Evolutionary conservation across 164 flowering plant species (phyloP), one percentile per base, ranked within the genome.

Genomic region (Magnolia officinalis): DNA sequence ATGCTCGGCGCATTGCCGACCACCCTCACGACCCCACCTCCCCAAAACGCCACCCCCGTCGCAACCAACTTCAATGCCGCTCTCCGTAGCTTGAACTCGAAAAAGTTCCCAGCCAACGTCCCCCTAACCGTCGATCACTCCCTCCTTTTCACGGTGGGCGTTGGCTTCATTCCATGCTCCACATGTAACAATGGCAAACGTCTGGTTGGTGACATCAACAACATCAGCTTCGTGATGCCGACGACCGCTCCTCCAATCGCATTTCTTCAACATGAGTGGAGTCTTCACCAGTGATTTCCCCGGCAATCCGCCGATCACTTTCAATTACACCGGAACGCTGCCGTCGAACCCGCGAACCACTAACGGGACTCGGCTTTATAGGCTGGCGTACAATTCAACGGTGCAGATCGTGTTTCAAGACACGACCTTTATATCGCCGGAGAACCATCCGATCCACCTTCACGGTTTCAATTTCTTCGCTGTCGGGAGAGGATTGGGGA

Each of bases 211-310:
- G 69, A 59, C 6, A 76, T 92, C 20, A 92, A 92, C 85, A 92
- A 92, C 74, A 86, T 92, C 67, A 87, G 90, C 2, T 92, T 92
- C 58, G 85, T 83, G 2, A 90, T 92, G 94, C 97, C 97, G 0
- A 88, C 87, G 18, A 84, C 78, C 2, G 87, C 93, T 92, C 19
- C 88, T 90, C 59, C 92, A 89, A 78, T 93, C 95, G 1, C 93
- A 90, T 80, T 86, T 64, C 76, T 90, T 88, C 88, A 87, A 88
- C 49, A 81, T 77, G 5, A 82, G 80, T 6, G 96, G 96, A 8
- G 91, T 92, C 9, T 92, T 82, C 86, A 90, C 94, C 7, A 82
- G 85, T 2, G 96, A 92, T 79, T 92, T 92, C 67, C 94, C 96
- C 0, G 88, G 67, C 0, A 88, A 86, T n/a, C 96, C 96, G 0